These are phyloP conservation scores for Pythium folliculosum DNA, from an alignment of 352 stramenopile species.

Conservation along the genomic window DNA sequence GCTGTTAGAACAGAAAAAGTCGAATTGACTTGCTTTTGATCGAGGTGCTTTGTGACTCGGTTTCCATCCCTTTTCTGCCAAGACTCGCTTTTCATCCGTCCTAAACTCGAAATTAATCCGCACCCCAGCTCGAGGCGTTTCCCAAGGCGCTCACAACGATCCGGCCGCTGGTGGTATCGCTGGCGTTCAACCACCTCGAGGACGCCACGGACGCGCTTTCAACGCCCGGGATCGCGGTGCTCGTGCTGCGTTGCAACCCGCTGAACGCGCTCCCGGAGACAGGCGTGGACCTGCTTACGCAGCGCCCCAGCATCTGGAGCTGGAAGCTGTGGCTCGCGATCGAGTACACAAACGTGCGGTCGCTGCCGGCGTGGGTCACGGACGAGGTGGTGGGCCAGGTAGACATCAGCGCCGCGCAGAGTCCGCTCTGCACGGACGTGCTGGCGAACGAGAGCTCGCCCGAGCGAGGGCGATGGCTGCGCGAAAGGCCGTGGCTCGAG, in stretches of 20 bases:
- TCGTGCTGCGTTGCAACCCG: too few relatives aligned
- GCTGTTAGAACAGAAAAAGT: too few relatives aligned
- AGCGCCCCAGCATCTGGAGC: neutral
- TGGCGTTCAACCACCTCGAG: too few relatives aligned
- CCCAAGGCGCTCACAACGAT: too few relatives aligned
- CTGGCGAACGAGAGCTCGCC: neutral
- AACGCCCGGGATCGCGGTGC: too few relatives aligned
- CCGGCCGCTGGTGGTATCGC: too few relatives aligned
- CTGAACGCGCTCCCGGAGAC: neutral
- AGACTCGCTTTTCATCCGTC: too few relatives aligned
- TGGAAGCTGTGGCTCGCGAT: neutral
- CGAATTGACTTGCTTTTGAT: too few relatives aligned
- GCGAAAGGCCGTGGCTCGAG: neutral
- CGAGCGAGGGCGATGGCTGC: neutral
- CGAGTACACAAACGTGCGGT: neutral
- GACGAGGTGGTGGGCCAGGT: neutral
- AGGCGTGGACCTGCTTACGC: neutral
- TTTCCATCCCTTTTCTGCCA: too few relatives aligned
- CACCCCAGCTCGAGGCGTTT: neutral
- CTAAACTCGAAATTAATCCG: too few relatives aligned
- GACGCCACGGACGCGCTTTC: too few relatives aligned
- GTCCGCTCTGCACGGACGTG: neutral
- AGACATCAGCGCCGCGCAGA: neutral
- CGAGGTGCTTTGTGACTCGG: too few relatives aligned
- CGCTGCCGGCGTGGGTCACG: conserved; percentile 1